Conservation (phyloP, 805 yeast genomes). For the Candida methanosorbosa region DNA sequence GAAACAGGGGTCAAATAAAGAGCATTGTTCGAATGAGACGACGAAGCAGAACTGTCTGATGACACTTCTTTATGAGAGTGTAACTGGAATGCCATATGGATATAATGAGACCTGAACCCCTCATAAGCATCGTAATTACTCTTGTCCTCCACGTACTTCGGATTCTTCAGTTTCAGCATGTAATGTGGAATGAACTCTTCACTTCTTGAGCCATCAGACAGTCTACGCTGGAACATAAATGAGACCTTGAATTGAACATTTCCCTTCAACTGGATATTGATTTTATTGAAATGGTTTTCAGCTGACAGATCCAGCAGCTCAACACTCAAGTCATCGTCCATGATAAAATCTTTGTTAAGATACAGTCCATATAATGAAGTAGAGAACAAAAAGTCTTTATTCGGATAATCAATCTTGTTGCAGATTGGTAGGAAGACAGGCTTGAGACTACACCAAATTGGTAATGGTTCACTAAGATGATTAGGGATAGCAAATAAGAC, state of each 20-base stretch:
- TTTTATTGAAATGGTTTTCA: slow-evolving; percentile 33
- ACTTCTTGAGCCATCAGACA: slow-evolving; percentile 26
- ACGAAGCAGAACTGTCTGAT: slow-evolving; percentile 7
- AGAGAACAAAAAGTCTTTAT: slow-evolving; percentile 5
- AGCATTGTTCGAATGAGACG: slow-evolving; percentile 40
- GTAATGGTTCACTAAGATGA: slow-evolving; percentile 43
- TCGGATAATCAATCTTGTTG: neutral
- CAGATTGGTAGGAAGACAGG: slow-evolving; percentile 34
- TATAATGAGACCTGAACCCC: slow-evolving; percentile 69
- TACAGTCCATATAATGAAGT: slow-evolving; percentile 18
- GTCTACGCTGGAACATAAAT: slow-evolving; percentile 43
- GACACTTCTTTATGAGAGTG: slow-evolving; percentile 23
- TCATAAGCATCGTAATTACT: slow-evolving; percentile 65
- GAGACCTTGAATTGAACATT: slow-evolving; percentile 53
- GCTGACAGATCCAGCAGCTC: slow-evolving; percentile 3
- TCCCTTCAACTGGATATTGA: slow-evolving; percentile 50
- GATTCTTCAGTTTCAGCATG: slow-evolving; percentile 44
- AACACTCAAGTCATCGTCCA: slow-evolving; percentile 4
- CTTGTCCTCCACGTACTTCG: slow-evolving; percentile 34
- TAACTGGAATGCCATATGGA: slow-evolving; percentile 58
- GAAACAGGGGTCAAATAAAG: slow-evolving; percentile 67
- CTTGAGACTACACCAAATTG: slow-evolving; percentile 50
- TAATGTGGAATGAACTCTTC: slow-evolving; percentile 46
- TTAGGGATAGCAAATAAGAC: slow-evolving; percentile 73
- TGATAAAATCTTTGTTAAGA: slow-evolving; percentile 8